A percentile compares a stretch with the other conserved stretches of the same genome.
Conservation (phyloP, 768 basidiomycete species). For the Brasilioporus rufonigricans region DNA sequence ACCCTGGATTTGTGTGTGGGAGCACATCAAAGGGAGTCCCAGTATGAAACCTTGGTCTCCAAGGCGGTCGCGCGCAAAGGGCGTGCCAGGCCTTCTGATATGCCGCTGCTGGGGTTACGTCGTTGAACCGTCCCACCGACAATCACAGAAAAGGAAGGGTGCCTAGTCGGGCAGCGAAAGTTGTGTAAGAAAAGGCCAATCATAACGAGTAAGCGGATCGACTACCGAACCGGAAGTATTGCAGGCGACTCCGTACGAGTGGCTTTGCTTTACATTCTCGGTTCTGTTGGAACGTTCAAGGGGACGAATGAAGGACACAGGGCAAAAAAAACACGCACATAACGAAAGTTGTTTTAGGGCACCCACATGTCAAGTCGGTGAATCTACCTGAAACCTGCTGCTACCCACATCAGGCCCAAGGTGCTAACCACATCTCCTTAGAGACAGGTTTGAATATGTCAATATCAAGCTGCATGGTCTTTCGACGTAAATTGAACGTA, state of each 20-base stretch:
- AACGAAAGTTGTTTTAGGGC: conserved; percentile 21
- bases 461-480: conserved; percentile 2
- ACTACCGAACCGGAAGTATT: conserved; percentile 3
- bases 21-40: conserved; percentile 7
- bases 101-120: conserved; percentile 16
- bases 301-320: conserved; percentile 12
- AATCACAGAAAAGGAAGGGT: conserved; percentile 10
- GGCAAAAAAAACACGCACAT: conserved; percentile 1
- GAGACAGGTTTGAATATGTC: conserved; percentile 10
- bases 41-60: conserved; percentile 17
- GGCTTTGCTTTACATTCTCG: conserved; percentile 1
- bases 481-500: conserved; percentile 24
- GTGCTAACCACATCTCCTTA: neutral
- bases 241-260: neutral
- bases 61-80: conserved; percentile 27
- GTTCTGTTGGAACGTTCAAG: conserved; percentile 24
- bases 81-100: conserved; percentile 25
- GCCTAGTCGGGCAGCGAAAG: conserved; percentile 1
- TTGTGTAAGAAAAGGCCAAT: conserved; percentile 13
- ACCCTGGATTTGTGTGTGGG: conserved; percentile 21
- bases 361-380: conserved; percentile 21
- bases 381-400: neutral
- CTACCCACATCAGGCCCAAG: conserved; percentile 7
- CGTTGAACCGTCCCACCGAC: conserved; percentile 10
- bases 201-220: conserved; percentile 1